Evolutionary conservation across 2,329 filamentous ascomycete genomes (phyloP).

Genomic region (Sporothrix humicola): DNA sequence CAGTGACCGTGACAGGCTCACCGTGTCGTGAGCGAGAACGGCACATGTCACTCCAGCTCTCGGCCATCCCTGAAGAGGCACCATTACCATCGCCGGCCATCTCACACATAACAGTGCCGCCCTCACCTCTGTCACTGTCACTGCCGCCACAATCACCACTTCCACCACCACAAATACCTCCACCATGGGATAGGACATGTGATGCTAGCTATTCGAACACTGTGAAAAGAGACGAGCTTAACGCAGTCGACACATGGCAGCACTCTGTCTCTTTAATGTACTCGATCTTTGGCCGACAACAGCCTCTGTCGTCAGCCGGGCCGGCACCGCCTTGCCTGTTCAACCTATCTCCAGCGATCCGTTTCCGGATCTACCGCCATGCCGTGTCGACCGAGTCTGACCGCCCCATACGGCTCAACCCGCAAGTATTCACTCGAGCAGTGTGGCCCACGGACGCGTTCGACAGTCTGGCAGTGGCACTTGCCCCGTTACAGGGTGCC

Average conservation of each 20-base stretch:
- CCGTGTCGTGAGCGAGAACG: constrained; percentile 22
- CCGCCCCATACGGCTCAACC: constrained; percentile 39
- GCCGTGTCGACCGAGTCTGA: not conserved
- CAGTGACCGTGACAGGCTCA: not conserved
- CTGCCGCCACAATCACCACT: not conserved
- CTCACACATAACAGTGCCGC: not conserved
- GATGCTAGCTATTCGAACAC: constrained; percentile 29
- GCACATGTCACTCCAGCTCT: constrained; percentile 17
- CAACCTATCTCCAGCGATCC: not conserved
- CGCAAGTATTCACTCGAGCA: constrained; percentile 43
- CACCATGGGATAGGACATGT: constrained; percentile 34
- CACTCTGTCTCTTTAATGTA: not conserved
- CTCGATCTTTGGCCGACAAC: constrained; percentile 7
- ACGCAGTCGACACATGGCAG: not conserved
- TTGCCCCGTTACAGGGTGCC: not conserved
- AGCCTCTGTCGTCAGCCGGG: not conserved
- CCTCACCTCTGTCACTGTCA: not conserved
- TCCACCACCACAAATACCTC: not conserved
- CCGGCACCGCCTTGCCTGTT: not conserved
- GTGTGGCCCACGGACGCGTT: constrained; percentile 49
- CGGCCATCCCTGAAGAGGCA: constrained; percentile 24
- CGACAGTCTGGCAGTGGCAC: constrained; percentile 42
- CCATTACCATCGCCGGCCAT: not conserved
- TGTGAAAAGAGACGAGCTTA: too few relatives aligned
- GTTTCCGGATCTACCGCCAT: not conserved